phyloP scores from a whole-genome alignment of 768 basidiomycete genomes.

The Russula compacta region DNA sequence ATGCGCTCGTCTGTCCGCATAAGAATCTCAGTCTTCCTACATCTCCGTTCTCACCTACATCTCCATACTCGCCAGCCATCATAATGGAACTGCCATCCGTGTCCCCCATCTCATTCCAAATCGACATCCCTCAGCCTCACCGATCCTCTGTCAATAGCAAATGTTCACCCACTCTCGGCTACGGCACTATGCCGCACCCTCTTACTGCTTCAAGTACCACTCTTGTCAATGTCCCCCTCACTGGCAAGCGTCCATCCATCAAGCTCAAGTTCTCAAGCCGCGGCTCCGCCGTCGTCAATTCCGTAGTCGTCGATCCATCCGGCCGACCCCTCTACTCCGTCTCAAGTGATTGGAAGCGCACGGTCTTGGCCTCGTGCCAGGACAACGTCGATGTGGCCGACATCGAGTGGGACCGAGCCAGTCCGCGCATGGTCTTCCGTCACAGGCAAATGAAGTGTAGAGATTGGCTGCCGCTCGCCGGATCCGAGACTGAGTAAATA shows the following conservation, averaged over 20 bases:
- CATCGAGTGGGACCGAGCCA: constrained; percentile 5
- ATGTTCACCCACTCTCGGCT: no score
- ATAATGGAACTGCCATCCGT: no score
- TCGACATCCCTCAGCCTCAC: no score
- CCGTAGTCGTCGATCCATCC: not conserved
- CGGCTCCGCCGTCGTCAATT: not conserved
- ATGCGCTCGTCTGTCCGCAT: no score
- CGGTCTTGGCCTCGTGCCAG: not conserved
- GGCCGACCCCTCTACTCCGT: not conserved
- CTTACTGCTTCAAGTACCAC: no score
- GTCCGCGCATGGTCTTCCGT: constrained; percentile 3
- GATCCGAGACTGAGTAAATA: not conserved
- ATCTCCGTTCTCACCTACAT: no score
- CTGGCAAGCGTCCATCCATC: not conserved
- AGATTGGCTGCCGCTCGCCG: not conserved
- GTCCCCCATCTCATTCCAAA: no score
- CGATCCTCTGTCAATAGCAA: no score
- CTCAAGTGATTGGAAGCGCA: not conserved
- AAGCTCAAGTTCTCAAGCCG: not conserved
- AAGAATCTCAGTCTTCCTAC: no score
- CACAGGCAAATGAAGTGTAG: not conserved
- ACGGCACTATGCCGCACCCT: no score
- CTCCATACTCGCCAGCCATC: no score
- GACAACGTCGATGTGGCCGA: not conserved
- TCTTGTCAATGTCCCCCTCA: not conserved